These are phyloP conservation scores for Phalaenopsis equestris DNA, from an alignment of 106 monocot genomes.

Conservation along the genomic window DNA sequence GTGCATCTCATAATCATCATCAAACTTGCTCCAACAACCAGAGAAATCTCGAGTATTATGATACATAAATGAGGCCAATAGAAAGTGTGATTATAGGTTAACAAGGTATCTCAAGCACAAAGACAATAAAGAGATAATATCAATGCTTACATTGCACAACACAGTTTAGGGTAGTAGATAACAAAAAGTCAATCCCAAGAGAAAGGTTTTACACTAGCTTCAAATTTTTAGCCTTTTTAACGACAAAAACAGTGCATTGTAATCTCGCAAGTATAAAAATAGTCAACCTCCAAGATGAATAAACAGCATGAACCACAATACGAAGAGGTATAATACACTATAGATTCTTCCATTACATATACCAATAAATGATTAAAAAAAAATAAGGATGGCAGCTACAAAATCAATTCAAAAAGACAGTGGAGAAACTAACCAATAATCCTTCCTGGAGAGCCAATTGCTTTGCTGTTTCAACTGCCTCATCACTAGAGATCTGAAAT, in stretches of 20 bases:
- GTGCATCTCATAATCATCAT: neutral
- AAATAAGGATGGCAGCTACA: neutral
- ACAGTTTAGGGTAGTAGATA: neutral
- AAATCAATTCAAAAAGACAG: neutral
- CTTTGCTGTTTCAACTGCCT: constrained; percentile 95
- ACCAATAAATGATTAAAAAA: neutral
- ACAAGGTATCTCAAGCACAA: neutral
- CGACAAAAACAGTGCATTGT: neutral
- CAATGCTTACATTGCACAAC: neutral
- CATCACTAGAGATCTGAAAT: constrained; percentile 81
- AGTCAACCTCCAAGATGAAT: neutral
- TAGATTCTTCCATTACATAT: neutral
- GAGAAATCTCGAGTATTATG: neutral
- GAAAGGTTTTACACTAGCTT: neutral
- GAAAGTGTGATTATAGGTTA: neutral
- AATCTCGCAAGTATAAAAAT: neutral
- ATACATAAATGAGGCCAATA: neutral
- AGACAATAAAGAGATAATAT: neutral
- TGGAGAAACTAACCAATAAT: constrained; percentile 51
- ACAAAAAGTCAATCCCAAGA: neutral
- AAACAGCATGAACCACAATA: neutral
- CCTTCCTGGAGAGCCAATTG: constrained; percentile 95
- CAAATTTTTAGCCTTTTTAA: neutral
- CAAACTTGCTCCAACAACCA: neutral
- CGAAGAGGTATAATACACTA: neutral